Base-by-base conservation (phyloP, 352 stramenopile genomes). In the Phytophthora aleatoria region DNA sequence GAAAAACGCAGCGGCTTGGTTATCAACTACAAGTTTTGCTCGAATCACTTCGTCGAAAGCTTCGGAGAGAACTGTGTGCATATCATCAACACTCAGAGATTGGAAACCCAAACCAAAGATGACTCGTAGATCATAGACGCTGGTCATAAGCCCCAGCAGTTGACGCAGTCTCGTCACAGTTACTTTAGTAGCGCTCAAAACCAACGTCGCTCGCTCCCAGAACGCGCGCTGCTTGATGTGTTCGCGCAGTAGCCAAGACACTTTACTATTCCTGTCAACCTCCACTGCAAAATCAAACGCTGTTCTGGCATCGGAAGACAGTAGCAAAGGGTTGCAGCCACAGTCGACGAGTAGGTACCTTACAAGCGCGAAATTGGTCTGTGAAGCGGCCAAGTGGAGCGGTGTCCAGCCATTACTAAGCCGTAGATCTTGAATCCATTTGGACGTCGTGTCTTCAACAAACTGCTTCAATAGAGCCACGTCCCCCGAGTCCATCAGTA, bases 21-120 rank as follows among this genome's bases (percentile, higher is more conserved):
- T 58, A 28, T 81, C 66, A 48, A 74, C 65, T 9, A 74, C 55
- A 2, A 81, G 61, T 49, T 78, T 78, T 24, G 71, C 55, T 0
- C 44, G 36, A 41, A 78, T 50, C 4, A 76, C 31, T 57, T 78
- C 65, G 8, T 49, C 43, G 49, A 78, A 73, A 13, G 66, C 69
- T n/a, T 57, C 31, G 8, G 51, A 57, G 5, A 78, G 50, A 1
- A 72, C 16, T 0, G 30, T 31, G 53, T 69, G 61, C 53, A 69
- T 69, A 9, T 69, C 61, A 13, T 2, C 28, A 28, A 3, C 12
- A 27, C n/a, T 52, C 3, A 52, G 28, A 3, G 47, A 9, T 15
- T 27, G 11, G 7, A 48, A 50, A 0, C 52, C 53, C 4, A 81
- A 51, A 3, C 51, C 65, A 30, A 78, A 52, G 15, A 79, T 55